Evolutionary conservation across 345 rosid species (phyloP).

Genomic region (Eucalyptus regnans): DNA sequence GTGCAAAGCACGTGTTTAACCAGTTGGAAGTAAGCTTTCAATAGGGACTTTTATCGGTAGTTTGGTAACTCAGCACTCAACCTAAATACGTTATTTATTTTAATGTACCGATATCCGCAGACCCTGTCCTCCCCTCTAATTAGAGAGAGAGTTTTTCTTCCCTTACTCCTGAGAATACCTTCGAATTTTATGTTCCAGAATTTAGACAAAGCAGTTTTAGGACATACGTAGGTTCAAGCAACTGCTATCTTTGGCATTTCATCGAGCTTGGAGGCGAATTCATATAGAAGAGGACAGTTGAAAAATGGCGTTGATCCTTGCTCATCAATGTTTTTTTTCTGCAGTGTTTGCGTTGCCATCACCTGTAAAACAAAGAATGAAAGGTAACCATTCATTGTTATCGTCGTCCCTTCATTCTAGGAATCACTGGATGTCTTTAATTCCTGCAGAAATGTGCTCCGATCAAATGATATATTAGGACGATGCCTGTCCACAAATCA

Average conservation of each 20-base stretch:
- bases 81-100: too few species aligned
- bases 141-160: too few species aligned
- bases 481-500: accelerated
- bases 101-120: accelerated
- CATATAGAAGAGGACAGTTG: neutral
- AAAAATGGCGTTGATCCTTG: neutral
- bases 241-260: neutral
- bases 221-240: too few species aligned
- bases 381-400: neutral
- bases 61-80: too few species aligned
- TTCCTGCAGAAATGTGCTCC: neutral
- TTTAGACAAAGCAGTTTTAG: too few species aligned
- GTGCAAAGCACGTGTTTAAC: too few species aligned
- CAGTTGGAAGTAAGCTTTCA: too few species aligned
- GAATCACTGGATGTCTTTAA: accelerated
- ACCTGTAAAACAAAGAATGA: neutral
- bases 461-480: neutral
- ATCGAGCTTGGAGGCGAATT: neutral
- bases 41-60: accelerated
- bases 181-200: too few species aligned
- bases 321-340: neutral
- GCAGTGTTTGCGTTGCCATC: neutral
- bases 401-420: neutral
- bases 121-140: accelerated
- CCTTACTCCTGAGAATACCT: accelerated